Percentiles rank a stretch among this genome's conserved stretches.
Evolutionary conservation across 75 land plant species (phyloP).

Genomic region (Selaginella moellendorffii): DNA sequence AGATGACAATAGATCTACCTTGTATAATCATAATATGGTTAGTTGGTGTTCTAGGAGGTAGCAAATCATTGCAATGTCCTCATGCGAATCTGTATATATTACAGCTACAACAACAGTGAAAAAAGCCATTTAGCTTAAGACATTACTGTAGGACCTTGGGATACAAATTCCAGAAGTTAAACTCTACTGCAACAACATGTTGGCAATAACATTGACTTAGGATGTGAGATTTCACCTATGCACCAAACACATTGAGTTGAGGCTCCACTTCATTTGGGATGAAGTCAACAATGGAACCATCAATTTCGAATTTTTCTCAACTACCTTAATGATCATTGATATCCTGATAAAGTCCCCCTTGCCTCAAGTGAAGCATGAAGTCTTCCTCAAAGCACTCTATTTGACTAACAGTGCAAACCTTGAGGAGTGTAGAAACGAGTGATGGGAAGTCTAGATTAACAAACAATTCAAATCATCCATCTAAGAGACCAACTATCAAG

Average conservation of each 20-base stretch:
- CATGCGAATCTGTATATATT: no score
- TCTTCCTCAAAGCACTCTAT: background rate
- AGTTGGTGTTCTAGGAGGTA: no score
- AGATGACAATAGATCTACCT: no score
- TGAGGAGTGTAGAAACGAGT: background rate
- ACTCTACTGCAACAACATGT: background rate
- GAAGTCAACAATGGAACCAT: background rate
- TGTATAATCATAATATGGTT: no score
- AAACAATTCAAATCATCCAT: background rate
- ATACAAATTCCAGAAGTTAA: background rate
- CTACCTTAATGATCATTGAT: no score
- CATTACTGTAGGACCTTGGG: no score
- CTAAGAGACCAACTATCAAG: background rate
- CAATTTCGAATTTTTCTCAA: background rate
- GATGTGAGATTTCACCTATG: background rate
- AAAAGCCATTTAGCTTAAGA: no score
- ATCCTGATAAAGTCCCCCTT: background rate
- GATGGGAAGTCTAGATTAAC: background rate
- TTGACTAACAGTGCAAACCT: background rate
- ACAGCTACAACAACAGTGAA: no score
- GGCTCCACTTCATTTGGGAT: background rate
- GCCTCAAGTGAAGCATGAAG: background rate
- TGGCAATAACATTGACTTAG: background rate
- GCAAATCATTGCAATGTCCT: no score
- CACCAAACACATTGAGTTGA: background rate